These are phyloP conservation scores for Hypoxylon trugodes DNA, from an alignment of 495 filamentous ascomycete genomes.

Conservation along the genomic window DNA sequence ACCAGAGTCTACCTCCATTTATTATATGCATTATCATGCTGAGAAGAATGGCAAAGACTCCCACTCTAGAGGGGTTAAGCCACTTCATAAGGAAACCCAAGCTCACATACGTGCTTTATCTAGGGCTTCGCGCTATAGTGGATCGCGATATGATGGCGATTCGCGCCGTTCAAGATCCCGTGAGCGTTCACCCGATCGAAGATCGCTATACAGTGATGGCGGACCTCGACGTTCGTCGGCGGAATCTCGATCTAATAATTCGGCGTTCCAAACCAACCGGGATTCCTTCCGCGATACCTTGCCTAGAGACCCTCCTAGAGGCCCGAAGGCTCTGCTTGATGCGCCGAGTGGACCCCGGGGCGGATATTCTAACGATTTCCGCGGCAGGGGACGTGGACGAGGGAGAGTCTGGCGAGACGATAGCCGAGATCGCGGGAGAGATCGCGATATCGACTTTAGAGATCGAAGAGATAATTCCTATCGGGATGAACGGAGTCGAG, in stretches of 20 bases:
- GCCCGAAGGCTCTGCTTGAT: conserved; percentile 74
- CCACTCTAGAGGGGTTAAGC: neutral
- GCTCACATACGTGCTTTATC: conserved; percentile 13
- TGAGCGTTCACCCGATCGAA: conserved; percentile 68
- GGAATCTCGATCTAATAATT: conserved; percentile 57
- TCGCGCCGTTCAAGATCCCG: conserved; percentile 61
- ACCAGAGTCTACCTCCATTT: neutral
- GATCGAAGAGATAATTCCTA: conserved; percentile 57
- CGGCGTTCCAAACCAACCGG: conserved; percentile 58
- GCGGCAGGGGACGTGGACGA: conserved; percentile 56
- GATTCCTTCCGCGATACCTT: conserved; percentile 56
- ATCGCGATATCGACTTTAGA: conserved; percentile 64
- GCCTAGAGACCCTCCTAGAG: conserved; percentile 67
- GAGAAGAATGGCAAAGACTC: too few species aligned
- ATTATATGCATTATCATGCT: neutral
- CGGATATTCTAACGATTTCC: conserved; percentile 58
- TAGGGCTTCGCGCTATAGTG: conserved; percentile 56
- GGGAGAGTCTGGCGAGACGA: conserved; percentile 63
- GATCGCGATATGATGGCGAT: conserved; percentile 56
- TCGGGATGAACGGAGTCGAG: conserved; percentile 59
- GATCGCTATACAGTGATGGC: conserved; percentile 57
- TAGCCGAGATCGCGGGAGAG: conserved; percentile 67
- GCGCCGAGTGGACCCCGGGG: conserved; percentile 66
- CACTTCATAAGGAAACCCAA: neutral
- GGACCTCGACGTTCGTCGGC: conserved; percentile 58